Base-by-base conservation (phyloP, 352 stramenopile species). In the Pythium sp. region DNA sequence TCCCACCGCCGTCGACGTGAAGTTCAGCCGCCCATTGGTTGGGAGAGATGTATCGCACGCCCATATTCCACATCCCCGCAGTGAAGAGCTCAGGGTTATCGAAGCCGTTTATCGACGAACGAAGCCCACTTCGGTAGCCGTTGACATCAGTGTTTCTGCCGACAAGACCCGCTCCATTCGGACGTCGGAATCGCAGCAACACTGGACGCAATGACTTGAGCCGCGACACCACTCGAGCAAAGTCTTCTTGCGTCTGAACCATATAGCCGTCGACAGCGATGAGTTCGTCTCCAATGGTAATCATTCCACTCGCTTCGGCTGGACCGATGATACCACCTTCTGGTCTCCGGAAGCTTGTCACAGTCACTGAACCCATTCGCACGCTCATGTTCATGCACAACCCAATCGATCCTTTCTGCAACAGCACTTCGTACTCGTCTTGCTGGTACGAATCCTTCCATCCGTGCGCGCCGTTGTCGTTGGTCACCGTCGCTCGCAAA, bases 381-480 rank as follows among this genome's bases (percentile, higher is more conserved):
- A 96, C 85, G 65, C 87, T 94, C 89, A 96, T 96, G 72, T 96
- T 96, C 89, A 96, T 96, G 69, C 89, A 96, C 34, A 96, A 75
- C 2, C 89, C 89, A 53, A 94, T 91, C 12, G 81, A 91, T 59
- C 89, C 89, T 67, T 96, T 96, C 72, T 94, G 85, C 63, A 96
- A 78, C 69, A 93, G 58, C 38, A 96, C 87, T 69, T 96, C 89
- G 62, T 93, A 96, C 74, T 96, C 87, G 49, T 95, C 73, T 20
- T 70, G 62, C 51, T 86, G 79, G 60, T 86, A 92, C 12, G 82
- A 73, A 51, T 84, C 78, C 41, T 78, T 86, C 87, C 87, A 94
- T 5, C 82, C 86, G 51, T 92, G 78, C 7, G 82, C 82, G 38
- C 70, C 75, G 15, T 64, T 74, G 26, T 79, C 81, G 64, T 72